Evolutionary conservation across 441 rosid species (phyloP), one percentile per base, ranked within the genome.

Genomic region (Pelargonium myrrhifolium): DNA sequence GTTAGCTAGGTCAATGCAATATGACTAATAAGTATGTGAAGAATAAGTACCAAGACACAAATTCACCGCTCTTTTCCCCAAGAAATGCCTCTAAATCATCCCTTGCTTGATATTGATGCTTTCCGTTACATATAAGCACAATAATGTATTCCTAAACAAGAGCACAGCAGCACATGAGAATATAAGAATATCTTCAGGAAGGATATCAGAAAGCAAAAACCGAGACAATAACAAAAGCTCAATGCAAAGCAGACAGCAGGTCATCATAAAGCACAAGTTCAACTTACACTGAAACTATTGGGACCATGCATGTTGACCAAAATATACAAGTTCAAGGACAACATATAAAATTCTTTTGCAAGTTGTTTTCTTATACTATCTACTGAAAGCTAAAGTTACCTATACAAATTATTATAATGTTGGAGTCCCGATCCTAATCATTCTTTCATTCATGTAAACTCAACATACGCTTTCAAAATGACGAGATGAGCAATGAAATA

Each of bases 61-160:
- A 78, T 65, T 67, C 70, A 4, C 51, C 62, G 66, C 75, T 64
- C 65, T 65, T 26, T 28, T 76, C 65, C 21, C 78, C 75, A 39
- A 81, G 84, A 76, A 81, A 76, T 12, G 77, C 77, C n/a, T 76
- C 76, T 64, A 76, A 67, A 45, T 78, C 74, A 37, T 76, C 74
- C 61, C 67, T 67, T 17, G 72, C 74, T 70, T 74, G 77, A 9
- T 60, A 63, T 62, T 78, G 77, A 68, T 65, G 64, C 75, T 78
- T 81, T 24, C 84, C 82, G 18, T 76, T 78, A 64, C 81, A 74
- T 42, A 81, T 71, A 72, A 76, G 75, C 72, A 81, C 67, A 1
- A 68, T 67, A 56, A 74, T 53, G 51, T 81, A 78, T 26, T 74
- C 82, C 84, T 78, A 73, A 31, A 70, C 67, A 6, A 11, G 12